Evolutionary conservation across 2,329 filamentous ascomycete species (phyloP).

Genomic region (Ustulina deusta): DNA sequence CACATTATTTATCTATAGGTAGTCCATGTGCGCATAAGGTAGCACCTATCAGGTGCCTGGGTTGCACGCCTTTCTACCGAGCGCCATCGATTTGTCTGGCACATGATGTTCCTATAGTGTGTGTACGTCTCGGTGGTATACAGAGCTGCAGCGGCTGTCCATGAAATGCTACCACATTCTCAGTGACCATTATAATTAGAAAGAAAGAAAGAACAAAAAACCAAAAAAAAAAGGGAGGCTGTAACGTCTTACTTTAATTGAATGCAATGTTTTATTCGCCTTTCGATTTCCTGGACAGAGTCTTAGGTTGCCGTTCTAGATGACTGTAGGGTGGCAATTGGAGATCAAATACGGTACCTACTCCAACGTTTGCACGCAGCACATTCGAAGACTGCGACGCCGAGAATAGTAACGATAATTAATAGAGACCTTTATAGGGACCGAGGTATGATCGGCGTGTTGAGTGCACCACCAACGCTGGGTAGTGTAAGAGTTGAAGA

Average conservation of each 20-base stretch:
- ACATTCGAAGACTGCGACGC: neutral
- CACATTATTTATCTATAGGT: conserved; percentile 1
- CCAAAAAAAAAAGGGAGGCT: no score
- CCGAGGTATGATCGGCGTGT: neutral
- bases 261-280: neutral
- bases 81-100: neutral
- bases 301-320: conserved; percentile 4
- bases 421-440: neutral
- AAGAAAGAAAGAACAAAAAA: no score
- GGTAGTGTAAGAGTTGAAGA: neutral
- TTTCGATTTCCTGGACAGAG: conserved; percentile 2
- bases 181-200: neutral
- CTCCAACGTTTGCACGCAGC: neutral
- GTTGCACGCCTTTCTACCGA: neutral
- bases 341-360: neutral
- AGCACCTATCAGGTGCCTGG: conserved; percentile 1
- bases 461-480: neutral
- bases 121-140: neutral
- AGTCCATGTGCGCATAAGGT: neutral
- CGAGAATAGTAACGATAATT: neutral
- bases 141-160: neutral
- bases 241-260: neutral
- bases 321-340: conserved; percentile 11
- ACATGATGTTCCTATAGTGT: neutral
- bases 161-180: neutral